Evolutionary conservation across 1,284 basidiomycete species (phyloP).

Genomic region (Heliocybe sulcata): DNA sequence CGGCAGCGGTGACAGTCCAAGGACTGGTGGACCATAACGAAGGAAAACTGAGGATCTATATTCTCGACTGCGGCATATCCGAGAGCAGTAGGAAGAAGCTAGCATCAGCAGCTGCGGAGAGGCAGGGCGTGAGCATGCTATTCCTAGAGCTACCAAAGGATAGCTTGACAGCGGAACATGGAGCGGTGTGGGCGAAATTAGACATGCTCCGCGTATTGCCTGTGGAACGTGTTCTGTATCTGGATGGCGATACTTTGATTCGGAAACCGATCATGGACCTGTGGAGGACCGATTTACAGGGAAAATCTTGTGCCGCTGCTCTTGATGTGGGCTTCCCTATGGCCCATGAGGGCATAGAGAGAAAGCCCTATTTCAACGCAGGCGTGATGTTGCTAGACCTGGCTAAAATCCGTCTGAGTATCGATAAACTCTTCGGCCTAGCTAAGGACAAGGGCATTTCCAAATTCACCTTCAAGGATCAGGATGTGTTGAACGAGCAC

Average conservation of each 20-base stretch:
- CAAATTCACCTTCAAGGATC: slow-evolving; percentile 34
- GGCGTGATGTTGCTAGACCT: slow-evolving; percentile 48
- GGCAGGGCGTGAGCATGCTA: slow-evolving; percentile 27
- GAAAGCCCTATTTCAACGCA: slow-evolving; percentile 43
- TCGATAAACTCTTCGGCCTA: slow-evolving; percentile 19
- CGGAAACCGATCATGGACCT: slow-evolving; percentile 30
- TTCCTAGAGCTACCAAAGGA: slow-evolving; percentile 31
- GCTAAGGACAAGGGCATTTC: slow-evolving; percentile 11
- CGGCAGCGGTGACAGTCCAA: slow-evolving; percentile 39
- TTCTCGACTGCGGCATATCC: slow-evolving; percentile 39
- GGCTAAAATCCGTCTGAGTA: slow-evolving; percentile 23
- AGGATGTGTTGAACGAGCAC: slow-evolving; percentile 44
- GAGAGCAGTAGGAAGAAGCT: slow-evolving; percentile 28
- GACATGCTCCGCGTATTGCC: slow-evolving; percentile 39
- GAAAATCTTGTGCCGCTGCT: slow-evolving; percentile 33
- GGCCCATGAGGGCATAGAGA: slow-evolving; percentile 29
- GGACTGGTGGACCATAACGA: slow-evolving; percentile 29
- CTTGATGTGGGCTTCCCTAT: slow-evolving; percentile 43
- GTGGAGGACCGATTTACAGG: slow-evolving; percentile 38
- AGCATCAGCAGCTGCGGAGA: slow-evolving; percentile 19
- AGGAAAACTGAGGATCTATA: slow-evolving; percentile 38
- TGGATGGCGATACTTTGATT: slow-evolving; percentile 47
- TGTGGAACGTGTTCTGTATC: slow-evolving; percentile 41
- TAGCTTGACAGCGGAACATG: slow-evolving; percentile 21
- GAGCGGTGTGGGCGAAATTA: slow-evolving; percentile 42